These are phyloP conservation scores for Populus hybrid DNA, from an alignment of 441 rosid species.

Conservation along the genomic window DNA sequence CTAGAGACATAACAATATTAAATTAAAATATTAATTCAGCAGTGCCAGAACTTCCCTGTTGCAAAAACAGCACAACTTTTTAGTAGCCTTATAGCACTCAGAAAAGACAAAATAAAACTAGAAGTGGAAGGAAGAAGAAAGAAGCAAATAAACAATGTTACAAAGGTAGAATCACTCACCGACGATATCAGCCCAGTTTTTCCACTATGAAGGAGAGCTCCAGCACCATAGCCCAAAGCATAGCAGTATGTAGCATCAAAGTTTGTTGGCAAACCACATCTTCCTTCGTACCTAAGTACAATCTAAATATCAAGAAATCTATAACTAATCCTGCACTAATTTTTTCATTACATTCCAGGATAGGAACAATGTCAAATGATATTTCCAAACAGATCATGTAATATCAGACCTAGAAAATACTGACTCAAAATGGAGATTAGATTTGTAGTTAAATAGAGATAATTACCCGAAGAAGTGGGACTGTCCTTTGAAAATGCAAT, in stretches of 20 bases:
- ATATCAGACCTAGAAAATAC: not conserved
- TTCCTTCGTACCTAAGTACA: constrained; percentile 74
- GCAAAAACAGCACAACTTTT: not conserved
- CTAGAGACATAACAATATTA: constrained; percentile 31
- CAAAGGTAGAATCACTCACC: constrained; percentile 37
- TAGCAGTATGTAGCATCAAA: constrained; percentile 93
- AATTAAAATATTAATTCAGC: not conserved
- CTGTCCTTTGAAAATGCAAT: constrained; percentile 74
- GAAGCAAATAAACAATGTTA: not conserved
- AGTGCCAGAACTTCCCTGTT: not conserved
- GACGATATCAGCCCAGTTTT: constrained; percentile 91
- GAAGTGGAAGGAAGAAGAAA: not conserved
- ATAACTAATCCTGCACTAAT: not conserved
- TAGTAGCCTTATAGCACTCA: not conserved
- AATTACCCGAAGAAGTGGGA: constrained; percentile 97
- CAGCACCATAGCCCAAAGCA: constrained; percentile 89
- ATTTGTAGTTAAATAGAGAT: not conserved
- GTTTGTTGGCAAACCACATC: constrained; percentile 97
- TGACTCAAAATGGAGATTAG: not conserved
- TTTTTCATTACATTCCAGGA: not conserved
- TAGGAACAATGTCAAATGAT: not conserved
- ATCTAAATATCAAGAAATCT: constrained; percentile 4
- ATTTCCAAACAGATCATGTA: not conserved
- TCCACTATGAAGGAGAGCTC: constrained; percentile 81
- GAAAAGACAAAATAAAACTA: not conserved